Evolutionary conservation across 2,329 filamentous ascomycete species (phyloP).

Genomic region (Remersonia thermophila): DNA sequence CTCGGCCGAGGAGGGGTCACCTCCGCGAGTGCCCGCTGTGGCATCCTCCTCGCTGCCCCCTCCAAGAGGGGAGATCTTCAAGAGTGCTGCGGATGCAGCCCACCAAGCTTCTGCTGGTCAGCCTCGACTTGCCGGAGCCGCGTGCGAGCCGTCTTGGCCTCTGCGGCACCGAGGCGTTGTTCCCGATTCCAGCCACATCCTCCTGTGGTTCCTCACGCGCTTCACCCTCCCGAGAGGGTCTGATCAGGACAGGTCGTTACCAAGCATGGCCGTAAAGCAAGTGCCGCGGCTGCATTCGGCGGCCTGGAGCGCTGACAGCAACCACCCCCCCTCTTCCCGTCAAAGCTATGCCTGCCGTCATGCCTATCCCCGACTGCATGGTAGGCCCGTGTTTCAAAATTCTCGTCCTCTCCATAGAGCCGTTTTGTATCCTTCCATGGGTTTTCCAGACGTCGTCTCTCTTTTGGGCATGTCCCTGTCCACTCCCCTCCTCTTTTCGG

Average conservation of each 20-base stretch:
- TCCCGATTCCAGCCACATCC: constrained; percentile 3
- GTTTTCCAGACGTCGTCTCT: constrained; percentile 25
- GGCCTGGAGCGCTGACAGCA: constrained; percentile 11
- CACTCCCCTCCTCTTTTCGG: constrained; percentile 20
- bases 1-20: too few species aligned
- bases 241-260: constrained; percentile 9
- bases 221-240: constrained; percentile 1
- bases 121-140: constrained; percentile 11
- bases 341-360: constrained; percentile 24
- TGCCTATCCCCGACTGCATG: constrained; percentile 27
- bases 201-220: constrained; percentile 4
- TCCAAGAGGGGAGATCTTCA: too few species aligned
- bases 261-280: constrained; percentile 15
- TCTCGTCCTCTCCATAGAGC: constrained; percentile 25
- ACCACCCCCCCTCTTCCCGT: constrained; percentile 11
- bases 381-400: constrained; percentile 33
- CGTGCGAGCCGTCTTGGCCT: constrained; percentile 2
- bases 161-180: constrained; percentile 1
- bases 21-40: too few species aligned
- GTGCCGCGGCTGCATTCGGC: constrained; percentile 15
- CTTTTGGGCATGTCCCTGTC: constrained; percentile 15
- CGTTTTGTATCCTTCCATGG: constrained; percentile 30
- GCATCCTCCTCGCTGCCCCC: too few species aligned
- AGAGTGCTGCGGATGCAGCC: constrained; percentile 2
- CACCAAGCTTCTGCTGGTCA: constrained; percentile 9